A percentile compares a stretch with the other conserved stretches of the same genome.
Evolutionary conservation across 2,329 filamentous ascomycete species (phyloP).

Genomic region (Penicillium polonicum): DNA sequence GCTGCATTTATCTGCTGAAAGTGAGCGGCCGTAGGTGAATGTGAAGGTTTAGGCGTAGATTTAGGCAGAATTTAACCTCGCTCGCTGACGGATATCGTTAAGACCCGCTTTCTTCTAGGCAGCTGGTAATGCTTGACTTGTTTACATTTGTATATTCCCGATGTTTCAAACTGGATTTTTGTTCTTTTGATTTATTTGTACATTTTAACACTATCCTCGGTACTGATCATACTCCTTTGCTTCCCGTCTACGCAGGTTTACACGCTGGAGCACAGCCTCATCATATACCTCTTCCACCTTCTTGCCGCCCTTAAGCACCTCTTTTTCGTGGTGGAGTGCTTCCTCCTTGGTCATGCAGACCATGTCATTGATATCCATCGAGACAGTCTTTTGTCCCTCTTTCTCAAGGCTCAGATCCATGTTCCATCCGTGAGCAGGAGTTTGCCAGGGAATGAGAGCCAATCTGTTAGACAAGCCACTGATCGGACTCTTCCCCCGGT

Average conservation of each 20-base stretch:
- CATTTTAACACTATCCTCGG: slow-evolving; percentile 34
- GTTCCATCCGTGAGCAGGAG: slow-evolving; percentile 60
- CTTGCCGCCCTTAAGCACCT: slow-evolving; percentile 70
- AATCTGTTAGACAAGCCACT: slow-evolving; percentile 79
- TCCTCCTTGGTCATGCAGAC: slow-evolving; percentile 95
- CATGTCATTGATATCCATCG: slow-evolving; percentile 66
- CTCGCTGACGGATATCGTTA: slow-evolving; percentile 1
- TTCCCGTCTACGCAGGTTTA: slow-evolving; percentile 67
- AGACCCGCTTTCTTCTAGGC: neutral
- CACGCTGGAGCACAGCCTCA: slow-evolving; percentile 61
- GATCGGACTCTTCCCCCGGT: slow-evolving; percentile 74
- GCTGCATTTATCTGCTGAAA: neutral
- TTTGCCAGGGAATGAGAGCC: slow-evolving; percentile 76
- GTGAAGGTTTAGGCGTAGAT: neutral
- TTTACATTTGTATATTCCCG: neutral
- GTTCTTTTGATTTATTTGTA: neutral
- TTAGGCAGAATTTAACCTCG: neutral
- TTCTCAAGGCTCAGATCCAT: slow-evolving; percentile 59
- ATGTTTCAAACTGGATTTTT: neutral
- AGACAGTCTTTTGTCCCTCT: slow-evolving; percentile 74
- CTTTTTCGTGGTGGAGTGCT: slow-evolving; percentile 72
- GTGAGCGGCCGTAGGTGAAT: neutral
- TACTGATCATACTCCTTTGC: slow-evolving; percentile 58
- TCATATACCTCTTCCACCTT: slow-evolving; percentile 72
- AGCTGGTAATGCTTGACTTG: neutral